Evolutionary conservation across 1,284 basidiomycete species (phyloP).

Genomic region (Pseudozyma thailandica): DNA sequence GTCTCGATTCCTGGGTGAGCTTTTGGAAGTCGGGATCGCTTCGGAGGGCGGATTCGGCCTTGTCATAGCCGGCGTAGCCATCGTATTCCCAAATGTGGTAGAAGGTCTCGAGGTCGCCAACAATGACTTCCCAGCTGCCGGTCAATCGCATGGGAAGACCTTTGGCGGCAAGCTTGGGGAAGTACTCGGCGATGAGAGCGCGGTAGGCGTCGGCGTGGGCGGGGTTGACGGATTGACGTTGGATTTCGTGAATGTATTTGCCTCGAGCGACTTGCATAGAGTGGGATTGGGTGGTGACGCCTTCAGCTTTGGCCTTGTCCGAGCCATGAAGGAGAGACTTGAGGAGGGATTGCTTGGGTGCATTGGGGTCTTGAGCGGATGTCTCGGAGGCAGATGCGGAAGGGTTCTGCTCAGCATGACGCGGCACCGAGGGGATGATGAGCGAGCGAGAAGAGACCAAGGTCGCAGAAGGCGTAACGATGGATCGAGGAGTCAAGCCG

Average conservation of each 20-base stretch:
- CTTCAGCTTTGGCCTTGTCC: conserved; percentile 51
- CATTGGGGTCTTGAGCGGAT: conserved; percentile 1
- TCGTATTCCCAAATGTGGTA: conserved; percentile 67
- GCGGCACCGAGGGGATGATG: conserved; percentile 30
- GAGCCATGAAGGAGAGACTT: conserved; percentile 62
- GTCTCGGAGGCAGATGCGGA: conserved; percentile 3
- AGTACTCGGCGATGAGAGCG: conserved; percentile 46
- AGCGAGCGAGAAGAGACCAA: conserved; percentile 32
- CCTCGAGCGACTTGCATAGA: conserved; percentile 55
- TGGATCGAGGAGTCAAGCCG: conserved; percentile 11
- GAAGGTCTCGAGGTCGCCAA: conserved; percentile 65
- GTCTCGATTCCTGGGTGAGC: conserved; percentile 30
- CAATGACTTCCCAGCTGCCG: conserved; percentile 63
- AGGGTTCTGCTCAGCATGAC: conserved; percentile 8
- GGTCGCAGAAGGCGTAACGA: conserved; percentile 4
- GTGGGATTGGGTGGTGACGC: conserved; percentile 43
- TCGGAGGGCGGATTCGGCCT: conserved; percentile 30
- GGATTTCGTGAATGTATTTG: conserved; percentile 65
- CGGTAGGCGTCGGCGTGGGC: conserved; percentile 56
- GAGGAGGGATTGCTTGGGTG: conserved; percentile 46
- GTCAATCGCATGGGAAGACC: conserved; percentile 41
- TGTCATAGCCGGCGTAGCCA: conserved; percentile 63
- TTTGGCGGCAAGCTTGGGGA: conserved; percentile 53
- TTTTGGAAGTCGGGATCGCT: conserved; percentile 46
- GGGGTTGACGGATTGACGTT: conserved; percentile 57